Evolutionary conservation across 805 yeast genomes (phyloP).

Genomic region (Metschnikowia sp.): DNA sequence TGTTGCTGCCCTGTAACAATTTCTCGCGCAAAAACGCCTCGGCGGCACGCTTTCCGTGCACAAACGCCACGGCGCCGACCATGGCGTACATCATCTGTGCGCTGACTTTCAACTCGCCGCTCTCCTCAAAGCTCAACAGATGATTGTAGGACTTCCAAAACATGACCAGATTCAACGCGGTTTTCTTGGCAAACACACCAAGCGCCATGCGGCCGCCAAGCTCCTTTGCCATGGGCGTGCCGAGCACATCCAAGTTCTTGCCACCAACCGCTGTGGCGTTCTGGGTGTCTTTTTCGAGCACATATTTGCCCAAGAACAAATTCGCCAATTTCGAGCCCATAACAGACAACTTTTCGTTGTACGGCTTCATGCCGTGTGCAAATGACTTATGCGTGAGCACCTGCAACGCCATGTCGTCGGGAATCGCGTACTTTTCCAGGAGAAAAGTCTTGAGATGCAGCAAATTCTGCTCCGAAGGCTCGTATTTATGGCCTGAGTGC

Average conservation of each 20-base stretch:
- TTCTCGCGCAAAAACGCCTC: constrained; percentile 55
- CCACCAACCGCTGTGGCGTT: constrained; percentile 42
- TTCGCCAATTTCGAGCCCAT: constrained; percentile 66
- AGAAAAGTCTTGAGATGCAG: constrained; percentile 48
- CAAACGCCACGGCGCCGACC: constrained; percentile 63
- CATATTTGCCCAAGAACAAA: constrained; percentile 44
- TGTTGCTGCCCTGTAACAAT: constrained; percentile 32
- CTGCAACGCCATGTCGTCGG: constrained; percentile 67
- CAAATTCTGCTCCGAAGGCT: constrained; percentile 47
- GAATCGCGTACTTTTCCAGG: constrained; percentile 45
- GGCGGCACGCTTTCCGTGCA: constrained; percentile 59
- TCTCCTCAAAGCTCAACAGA: constrained; percentile 40
- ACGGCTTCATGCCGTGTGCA: constrained; percentile 87
- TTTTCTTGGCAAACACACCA: constrained; percentile 49
- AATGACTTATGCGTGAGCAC: constrained; percentile 90
- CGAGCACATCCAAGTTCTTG: constrained; percentile 56
- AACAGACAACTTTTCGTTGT: constrained; percentile 78
- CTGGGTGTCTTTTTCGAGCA: constrained; percentile 26
- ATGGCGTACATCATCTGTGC: constrained; percentile 58
- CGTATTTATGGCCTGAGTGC: constrained; percentile 46
- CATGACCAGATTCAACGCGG: constrained; percentile 49
- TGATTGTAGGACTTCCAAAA: constrained; percentile 66
- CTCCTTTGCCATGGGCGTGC: constrained; percentile 50
- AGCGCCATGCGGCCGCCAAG: constrained; percentile 48
- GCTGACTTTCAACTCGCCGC: constrained; percentile 56